Conservation (phyloP, 192 early-diverging fungal genomes). For the Linnemannia hyalina region DNA sequence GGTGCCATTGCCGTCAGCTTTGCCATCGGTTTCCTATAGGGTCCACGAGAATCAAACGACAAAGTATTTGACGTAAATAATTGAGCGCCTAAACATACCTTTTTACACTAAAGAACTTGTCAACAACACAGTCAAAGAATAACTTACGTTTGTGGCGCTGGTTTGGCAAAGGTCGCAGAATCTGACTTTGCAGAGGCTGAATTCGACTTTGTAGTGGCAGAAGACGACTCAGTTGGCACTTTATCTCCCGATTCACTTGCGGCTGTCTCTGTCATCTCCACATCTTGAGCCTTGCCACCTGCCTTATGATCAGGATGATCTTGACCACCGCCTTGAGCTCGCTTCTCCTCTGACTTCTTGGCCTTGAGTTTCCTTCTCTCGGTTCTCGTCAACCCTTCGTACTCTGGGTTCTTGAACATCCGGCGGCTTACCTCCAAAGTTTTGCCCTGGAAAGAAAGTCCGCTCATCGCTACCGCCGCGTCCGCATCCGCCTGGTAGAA, state of each 20-base stretch:
- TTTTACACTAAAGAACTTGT: too few species aligned
- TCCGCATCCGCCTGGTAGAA: conserved; percentile 28
- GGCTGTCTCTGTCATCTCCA: neutral
- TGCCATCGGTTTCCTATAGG: neutral
- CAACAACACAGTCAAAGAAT: too few species aligned
- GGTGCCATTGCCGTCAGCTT: conserved; percentile 14
- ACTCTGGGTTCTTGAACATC: conserved; percentile 8
- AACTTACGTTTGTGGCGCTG: too few species aligned
- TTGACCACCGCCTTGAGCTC: neutral
- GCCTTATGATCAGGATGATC: neutral
- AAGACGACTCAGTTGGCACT: too few species aligned
- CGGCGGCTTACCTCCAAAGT: conserved; percentile 23
- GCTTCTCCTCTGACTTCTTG: neutral
- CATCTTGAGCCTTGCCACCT: neutral
- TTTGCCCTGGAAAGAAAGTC: conserved; percentile 31
- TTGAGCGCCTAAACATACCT: too few species aligned
- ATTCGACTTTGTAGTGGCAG: too few species aligned
- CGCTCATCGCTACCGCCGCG: conserved; percentile 32
- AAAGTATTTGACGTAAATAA: neutral
- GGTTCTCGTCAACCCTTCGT: neutral
- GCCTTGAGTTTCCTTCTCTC: conserved; percentile 10
- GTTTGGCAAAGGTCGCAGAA: too few species aligned
- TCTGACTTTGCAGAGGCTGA: too few species aligned
- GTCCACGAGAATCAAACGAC: neutral
- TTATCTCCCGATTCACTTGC: neutral